Base-by-base conservation (phyloP, 2,329 filamentous ascomycete species). In the Orbilia blumenaviensis region DNA sequence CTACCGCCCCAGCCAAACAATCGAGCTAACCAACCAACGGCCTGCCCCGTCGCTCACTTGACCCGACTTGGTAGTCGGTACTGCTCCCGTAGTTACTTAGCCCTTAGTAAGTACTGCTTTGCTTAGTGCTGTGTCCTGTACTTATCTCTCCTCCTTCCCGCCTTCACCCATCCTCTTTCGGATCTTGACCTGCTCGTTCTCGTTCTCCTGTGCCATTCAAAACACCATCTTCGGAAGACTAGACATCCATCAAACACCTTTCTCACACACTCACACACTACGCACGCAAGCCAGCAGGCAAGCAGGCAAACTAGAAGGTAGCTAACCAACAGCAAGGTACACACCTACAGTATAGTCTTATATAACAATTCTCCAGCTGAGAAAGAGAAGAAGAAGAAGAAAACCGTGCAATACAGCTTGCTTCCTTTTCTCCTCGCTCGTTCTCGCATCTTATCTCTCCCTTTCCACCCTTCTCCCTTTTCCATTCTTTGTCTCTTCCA, bases 11-110 rank as follows among this genome's bases (percentile, higher is more conserved):
- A 21, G 63, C 38, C 29, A 23, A 62, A 25, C 27, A 42, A 29
- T 54, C n/a, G 16, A 60, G 32, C 71, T 56, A 75, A 66, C 72
- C 72, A 69, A 76, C 71, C 71, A 68, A 76, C 72, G 64, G 64
- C 61, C 62, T 74, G 72, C 50, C 64, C 64, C 64, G 58, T 68
- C 48, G 50, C 64, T 76, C 58, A 63, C 58, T 76, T 63, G 56
- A 63, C 66, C 54, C 56, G 63, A 63, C 52, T 42, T 58, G 72
- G 72, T 76, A 76, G n/a, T n/a, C n/a, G n/a, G n/a, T n/a, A n/a
- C n/a, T n/a, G n/a, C n/a, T n/a, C n/a, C n/a, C n/a, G n/a, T n/a
- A n/a, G n/a, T n/a, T n/a, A n/a, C n/a, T n/a, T n/a, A n/a, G n/a
- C n/a, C n/a, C n/a, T n/a, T n/a, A n/a, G n/a, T n/a, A n/a, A n/a